Percentiles rank a stretch among this genome's conserved stretches.
Conservation (phyloP, 1,139 yeast genomes). For the Pichia sp. region DNA sequence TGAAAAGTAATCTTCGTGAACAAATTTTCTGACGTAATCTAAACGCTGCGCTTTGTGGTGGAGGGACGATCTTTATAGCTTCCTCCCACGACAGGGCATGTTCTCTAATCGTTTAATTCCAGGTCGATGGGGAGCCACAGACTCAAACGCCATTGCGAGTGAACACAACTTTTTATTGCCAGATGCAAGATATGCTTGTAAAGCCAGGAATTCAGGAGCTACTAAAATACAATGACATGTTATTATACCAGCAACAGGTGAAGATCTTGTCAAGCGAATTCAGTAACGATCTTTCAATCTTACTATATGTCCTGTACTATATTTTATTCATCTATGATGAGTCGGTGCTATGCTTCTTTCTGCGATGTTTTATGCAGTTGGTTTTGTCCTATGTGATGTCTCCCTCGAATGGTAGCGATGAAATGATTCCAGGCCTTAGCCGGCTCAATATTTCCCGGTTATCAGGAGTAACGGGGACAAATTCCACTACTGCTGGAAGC, state of each 20-base stretch:
- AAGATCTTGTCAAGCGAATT: slow-evolving; percentile 6
- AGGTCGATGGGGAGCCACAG: no score
- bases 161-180: not conserved
- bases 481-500: not conserved
- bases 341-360: slow-evolving; percentile 9
- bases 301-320: slow-evolving; percentile 9
- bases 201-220: slow-evolving; percentile 4
- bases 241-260: slow-evolving; percentile 9
- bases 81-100: no score
- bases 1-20: no score
- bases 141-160: not conserved
- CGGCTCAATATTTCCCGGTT: slow-evolving; percentile 5
- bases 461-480: not conserved
- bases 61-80: no score
- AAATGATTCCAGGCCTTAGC: slow-evolving; percentile 9
- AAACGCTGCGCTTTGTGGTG: not conserved
- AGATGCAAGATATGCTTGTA: slow-evolving; percentile 10
- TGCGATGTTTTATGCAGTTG: slow-evolving; percentile 13
- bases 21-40: not conserved
- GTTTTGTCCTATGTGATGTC: slow-evolving; percentile 7
- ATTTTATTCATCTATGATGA: slow-evolving; percentile 14
- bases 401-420: slow-evolving; percentile 1
- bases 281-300: slow-evolving; percentile 6
- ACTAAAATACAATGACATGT: slow-evolving; percentile 8
- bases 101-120: no score